These are phyloP conservation scores for Simmondsia chinensis DNA, from an alignment of 148 eudicot species.

Conservation along the genomic window DNA sequence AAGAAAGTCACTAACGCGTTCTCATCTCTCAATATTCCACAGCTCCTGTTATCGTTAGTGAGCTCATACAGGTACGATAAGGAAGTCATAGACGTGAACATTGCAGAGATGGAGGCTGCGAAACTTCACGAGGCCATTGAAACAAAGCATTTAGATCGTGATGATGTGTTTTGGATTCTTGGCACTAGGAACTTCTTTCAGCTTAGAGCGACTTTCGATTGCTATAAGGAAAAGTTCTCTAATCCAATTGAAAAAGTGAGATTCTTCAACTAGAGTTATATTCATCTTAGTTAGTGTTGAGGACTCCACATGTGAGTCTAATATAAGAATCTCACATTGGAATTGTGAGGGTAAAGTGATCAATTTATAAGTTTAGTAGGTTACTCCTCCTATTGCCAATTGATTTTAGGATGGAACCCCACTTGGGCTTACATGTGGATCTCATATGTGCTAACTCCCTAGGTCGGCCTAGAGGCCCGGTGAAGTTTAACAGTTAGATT, in stretches of 20 bases:
- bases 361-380: too few relatives aligned
- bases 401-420: too few relatives aligned
- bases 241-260: constrained; percentile 46
- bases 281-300: too few relatives aligned
- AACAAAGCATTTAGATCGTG: constrained; percentile 44
- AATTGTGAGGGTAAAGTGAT: too few relatives aligned
- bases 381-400: too few relatives aligned
- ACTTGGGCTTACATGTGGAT: too few relatives aligned
- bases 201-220: constrained; percentile 60
- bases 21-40: constrained; percentile 8
- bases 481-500: too few relatives aligned
- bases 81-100: constrained; percentile 40
- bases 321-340: too few relatives aligned
- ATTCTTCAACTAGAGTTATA: background rate
- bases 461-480: too few relatives aligned
- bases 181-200: constrained; percentile 55
- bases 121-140: constrained; percentile 41
- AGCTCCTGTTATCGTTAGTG: constrained; percentile 63
- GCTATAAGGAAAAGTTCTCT: constrained; percentile 41
- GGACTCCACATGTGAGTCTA: too few relatives aligned
- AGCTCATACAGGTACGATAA: constrained; percentile 66
- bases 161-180: constrained; percentile 49
- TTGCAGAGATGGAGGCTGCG: constrained; percentile 53
- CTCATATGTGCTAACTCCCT: too few relatives aligned
- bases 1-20: too few relatives aligned